These are phyloP conservation scores for Saposhnikovia divaricata DNA, from an alignment of 129 eudicot genomes.

Conservation along the genomic window DNA sequence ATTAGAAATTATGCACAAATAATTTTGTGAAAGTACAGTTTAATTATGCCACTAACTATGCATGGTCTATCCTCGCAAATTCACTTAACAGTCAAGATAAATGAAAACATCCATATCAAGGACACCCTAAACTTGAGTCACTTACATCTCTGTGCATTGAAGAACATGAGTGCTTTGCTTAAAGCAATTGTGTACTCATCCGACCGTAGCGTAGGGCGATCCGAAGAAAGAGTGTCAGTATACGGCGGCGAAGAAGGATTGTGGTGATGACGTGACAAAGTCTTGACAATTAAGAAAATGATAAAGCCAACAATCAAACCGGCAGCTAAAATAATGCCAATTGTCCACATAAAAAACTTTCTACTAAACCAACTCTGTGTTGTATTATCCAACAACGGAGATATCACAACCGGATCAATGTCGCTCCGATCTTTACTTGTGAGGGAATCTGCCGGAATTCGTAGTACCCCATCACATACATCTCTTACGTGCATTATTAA, in stretches of 20 bases:
- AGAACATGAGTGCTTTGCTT: constrained; percentile 78
- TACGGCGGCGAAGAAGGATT: constrained; percentile 15
- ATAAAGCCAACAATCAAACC: constrained; percentile 53
- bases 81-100: neutral
- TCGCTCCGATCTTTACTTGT: constrained; percentile 81
- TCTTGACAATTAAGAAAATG: constrained; percentile 57
- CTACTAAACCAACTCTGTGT: constrained; percentile 91
- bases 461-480: constrained; percentile 89
- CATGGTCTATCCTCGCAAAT: neutral
- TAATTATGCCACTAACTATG: neutral
- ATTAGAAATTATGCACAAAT: neutral
- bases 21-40: neutral
- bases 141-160: constrained; percentile 84
- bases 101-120: neutral
- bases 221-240: neutral
- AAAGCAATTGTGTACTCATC: constrained; percentile 75
- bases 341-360: constrained; percentile 71
- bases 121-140: neutral
- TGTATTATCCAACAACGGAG: constrained; percentile 65
- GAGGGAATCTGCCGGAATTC: constrained; percentile 30
- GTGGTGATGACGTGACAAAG: constrained; percentile 56
- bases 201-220: constrained; percentile 17
- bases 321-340: constrained; percentile 66
- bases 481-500: constrained; percentile 65
- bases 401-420: constrained; percentile 63